Conservation (phyloP, 805 yeast species). For the Sugiyamaella americana region DNA sequence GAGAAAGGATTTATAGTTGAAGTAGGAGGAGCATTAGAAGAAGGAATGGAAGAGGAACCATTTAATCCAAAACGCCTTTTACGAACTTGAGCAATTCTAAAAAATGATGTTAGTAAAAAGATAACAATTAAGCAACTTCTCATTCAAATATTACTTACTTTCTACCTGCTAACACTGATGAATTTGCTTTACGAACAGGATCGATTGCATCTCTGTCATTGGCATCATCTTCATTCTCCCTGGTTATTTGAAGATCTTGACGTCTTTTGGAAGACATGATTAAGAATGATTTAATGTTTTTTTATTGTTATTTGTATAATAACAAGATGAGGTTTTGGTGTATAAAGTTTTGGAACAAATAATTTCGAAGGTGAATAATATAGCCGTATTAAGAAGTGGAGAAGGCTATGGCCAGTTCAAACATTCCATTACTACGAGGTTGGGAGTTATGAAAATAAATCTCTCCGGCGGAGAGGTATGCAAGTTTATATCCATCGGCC, state of each 20-base stretch:
- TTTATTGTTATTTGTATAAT: background rate
- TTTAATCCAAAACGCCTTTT: background rate
- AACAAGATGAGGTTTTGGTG: too few species aligned
- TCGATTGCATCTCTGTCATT: conserved; percentile 39
- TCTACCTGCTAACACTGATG: conserved; percentile 58
- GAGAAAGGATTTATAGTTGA: conserved; percentile 10
- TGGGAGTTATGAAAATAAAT: too few species aligned
- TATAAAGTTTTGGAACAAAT: too few species aligned
- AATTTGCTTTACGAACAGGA: conserved; percentile 45
- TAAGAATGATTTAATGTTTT: background rate
- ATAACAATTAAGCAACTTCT: too few species aligned
- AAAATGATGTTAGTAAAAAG: background rate
- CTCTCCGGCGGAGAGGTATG: too few species aligned
- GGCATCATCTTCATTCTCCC: conserved; percentile 38
- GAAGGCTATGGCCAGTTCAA: too few species aligned
- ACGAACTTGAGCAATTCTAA: conserved; percentile 14
- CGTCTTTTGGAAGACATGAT: conserved; percentile 45
- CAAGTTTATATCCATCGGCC: too few species aligned
- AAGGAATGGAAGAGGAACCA: background rate
- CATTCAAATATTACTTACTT: conserved; percentile 33
- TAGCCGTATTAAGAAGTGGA: too few species aligned
- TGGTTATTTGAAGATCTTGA: conserved; percentile 59
- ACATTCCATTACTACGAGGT: too few species aligned
- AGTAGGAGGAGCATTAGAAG: conserved; percentile 1
- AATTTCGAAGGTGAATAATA: too few species aligned